Percentiles rank a stretch among this genome's conserved stretches.
Conservation (phyloP, 306 rosid genomes). For the Spatholobus suberectus region DNA sequence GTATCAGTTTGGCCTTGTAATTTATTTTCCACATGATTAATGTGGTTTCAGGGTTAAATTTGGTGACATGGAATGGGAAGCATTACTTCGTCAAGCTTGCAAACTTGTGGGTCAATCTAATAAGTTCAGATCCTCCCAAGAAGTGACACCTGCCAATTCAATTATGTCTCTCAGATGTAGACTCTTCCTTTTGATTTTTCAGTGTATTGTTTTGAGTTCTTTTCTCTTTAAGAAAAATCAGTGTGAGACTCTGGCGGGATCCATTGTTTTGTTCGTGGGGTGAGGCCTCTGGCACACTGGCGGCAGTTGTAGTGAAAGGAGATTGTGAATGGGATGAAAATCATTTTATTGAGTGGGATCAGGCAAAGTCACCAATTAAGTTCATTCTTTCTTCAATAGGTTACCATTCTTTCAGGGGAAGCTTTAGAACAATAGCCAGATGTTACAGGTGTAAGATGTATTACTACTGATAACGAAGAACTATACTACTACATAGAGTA, state of each 20-base stretch:
- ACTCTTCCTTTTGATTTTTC: slow-evolving; percentile 23
- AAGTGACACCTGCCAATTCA: slow-evolving; percentile 40
- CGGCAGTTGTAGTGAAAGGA: slow-evolving; percentile 18
- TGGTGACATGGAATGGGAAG: slow-evolving; percentile 79
- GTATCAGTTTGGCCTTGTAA: slow-evolving; percentile 17
- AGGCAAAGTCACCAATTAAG: slow-evolving; percentile 37
- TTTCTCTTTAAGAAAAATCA: not conserved
- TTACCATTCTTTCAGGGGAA: slow-evolving; percentile 52
- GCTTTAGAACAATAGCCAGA: slow-evolving; percentile 40
- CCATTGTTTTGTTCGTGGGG: slow-evolving; percentile 33
- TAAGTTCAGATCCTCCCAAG: slow-evolving; percentile 66
- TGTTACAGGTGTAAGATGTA: slow-evolving; percentile 38
- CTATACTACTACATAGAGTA: slow-evolving; percentile 4
- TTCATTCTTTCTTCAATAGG: slow-evolving; percentile 50
- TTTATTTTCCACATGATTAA: slow-evolving; percentile 19
- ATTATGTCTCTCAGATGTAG: slow-evolving; percentile 39
- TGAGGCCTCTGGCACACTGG: slow-evolving; percentile 33
- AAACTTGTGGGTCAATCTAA: slow-evolving; percentile 83
- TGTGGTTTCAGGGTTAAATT: slow-evolving; percentile 67
- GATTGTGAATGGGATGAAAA: slow-evolving; percentile 15
- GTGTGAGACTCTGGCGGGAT: slow-evolving; percentile 28
- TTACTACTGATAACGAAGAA: slow-evolving; percentile 41
- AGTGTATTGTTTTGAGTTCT: not conserved
- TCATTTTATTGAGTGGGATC: slow-evolving; percentile 25
- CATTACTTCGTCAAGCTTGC: slow-evolving; percentile 70